A percentile compares a stretch with the other conserved stretches of the same genome.
These are phyloP conservation scores for Vararia minispora DNA, from an alignment of 768 basidiomycete genomes.

Conservation along the genomic window DNA sequence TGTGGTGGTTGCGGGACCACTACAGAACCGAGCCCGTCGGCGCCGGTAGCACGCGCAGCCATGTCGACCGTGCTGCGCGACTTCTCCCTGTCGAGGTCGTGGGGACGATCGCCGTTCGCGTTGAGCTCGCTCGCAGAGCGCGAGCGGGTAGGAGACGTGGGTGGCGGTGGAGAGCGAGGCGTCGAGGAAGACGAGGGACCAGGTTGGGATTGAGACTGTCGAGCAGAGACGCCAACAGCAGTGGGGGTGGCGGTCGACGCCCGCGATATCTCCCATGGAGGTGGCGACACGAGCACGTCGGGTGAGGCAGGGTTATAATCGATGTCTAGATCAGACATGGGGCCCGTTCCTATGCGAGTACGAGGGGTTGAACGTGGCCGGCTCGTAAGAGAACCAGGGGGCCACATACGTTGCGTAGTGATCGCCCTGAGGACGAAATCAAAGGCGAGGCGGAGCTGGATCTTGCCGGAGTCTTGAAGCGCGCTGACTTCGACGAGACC, in stretches of 20 bases:
- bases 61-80: conserved; percentile 8
- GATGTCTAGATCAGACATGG: conserved; percentile 21
- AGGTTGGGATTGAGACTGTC: conserved; percentile 19
- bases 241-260: conserved; percentile 44
- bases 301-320: conserved; percentile 70
- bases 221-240: conserved; percentile 20
- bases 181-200: conserved; percentile 20
- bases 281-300: conserved; percentile 35
- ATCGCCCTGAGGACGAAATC: conserved; percentile 64
- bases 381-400: no score
- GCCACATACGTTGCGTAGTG: no score
- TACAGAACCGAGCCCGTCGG: background rate
- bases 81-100: conserved; percentile 15
- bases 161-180: conserved; percentile 24
- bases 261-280: conserved; percentile 41
- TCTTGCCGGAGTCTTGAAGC: conserved; percentile 42
- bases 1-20: no score
- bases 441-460: conserved; percentile 66
- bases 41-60: conserved; percentile 2
- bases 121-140: conserved; percentile 48
- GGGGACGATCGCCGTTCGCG: conserved; percentile 43
- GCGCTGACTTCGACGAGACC: conserved; percentile 70
- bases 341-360: conserved; percentile 5
- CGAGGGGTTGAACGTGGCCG: no score
- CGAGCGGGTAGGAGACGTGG: conserved; percentile 40